Base-by-base conservation (phyloP, 2,329 filamentous ascomycete species). In the Colletotrichum magnum region DNA sequence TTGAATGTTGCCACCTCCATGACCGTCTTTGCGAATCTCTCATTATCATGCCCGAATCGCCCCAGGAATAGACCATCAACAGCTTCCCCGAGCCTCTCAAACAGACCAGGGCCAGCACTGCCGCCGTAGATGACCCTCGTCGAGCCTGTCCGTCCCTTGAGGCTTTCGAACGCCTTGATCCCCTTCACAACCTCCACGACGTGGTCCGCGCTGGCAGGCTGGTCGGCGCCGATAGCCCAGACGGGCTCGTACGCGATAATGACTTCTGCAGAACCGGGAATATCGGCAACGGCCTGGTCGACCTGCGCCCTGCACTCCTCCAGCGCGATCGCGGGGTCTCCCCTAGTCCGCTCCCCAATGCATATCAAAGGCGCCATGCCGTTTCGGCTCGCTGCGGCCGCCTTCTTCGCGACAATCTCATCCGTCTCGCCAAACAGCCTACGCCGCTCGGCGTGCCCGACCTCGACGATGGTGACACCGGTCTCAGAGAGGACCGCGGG, bases 231-330 rank as follows among this genome's bases (percentile, higher is more conserved):
- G 79, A 96, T 97, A 1, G 94, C 94, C 94, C 94, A 97, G 1
- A 96, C 93, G 7, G 94, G 94, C 82, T 97, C 94, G 76, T 97
- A 97, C 1, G 94, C 94, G 66, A 97, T 86, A 6, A 95, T 88
- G 5, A 96, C 86, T 56, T 94, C 91, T 0, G 89, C 88, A 16
- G 89, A 84, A 12, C 83, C 83, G 0, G 90, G 86, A 7, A 95
- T 82, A 0, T 84, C 87, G 1, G 82, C 81, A 59, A 96, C 77
- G 2, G 93, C 89, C 1, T 88, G 83, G 47, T 85, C 84, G 64
- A 97, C 84, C 79, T 95, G 93, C 5, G 82, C 80, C 43, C 82
- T 83, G 74, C 93, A 93, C 78, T 95, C 91, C 15, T 84, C 79
- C 2, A 93, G 86, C 0, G 93, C 93, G 1, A 83, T 77, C 0